Evolutionary conservation across 371 early-diverging fungal genomes (phyloP), one percentile per base, ranked within the genome.

Genomic region (Mortierella sp.): DNA sequence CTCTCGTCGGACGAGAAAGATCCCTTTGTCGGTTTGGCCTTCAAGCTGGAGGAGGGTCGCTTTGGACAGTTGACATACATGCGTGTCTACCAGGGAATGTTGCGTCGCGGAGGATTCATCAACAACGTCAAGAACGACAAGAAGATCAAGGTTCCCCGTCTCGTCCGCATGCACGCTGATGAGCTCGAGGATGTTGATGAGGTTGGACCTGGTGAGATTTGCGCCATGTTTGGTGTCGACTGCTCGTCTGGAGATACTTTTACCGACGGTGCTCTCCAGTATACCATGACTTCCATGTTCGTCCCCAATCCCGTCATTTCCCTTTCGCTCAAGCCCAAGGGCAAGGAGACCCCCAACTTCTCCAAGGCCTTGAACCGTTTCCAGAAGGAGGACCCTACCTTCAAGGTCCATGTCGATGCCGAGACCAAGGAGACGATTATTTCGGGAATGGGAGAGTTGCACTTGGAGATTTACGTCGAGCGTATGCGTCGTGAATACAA

Each of bases 161-260:
- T 99, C 72, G 99, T 97, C 54, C 96, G 99, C 83, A 99, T 99
- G 99, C 99, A 99, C 90, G 96, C 98, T 75, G 95, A 98, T 86
- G 97, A 98, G 89, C 97, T 99, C 97, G 99, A 99, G 90, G 99
- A 99, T 89, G 98, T 99, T 0, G 96, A 98, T 78, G 91, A 93
- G 84, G 94, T 98, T 42, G 97, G 96, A 76, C 96, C 97, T 73
- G 99, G 99, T 83, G 99, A 99, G 91, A 99, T 99, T 76, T 97
- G 98, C 89, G 99, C 99, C 31, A 91, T 99, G 89, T 99, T 99
- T 89, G 99, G 99, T 86, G 94, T 99, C 72, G 99, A 99, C 79
- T 99, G 99, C 90, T 95, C 98, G 10, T 96, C 96, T 45, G 99
- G 99, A 80, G 99, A 99, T 90, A 97, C 99, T 3, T 99, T 99